Evolutionary conservation across 1,284 basidiomycete genomes (phyloP).

Genomic region (Austropuccinia psidii): DNA sequence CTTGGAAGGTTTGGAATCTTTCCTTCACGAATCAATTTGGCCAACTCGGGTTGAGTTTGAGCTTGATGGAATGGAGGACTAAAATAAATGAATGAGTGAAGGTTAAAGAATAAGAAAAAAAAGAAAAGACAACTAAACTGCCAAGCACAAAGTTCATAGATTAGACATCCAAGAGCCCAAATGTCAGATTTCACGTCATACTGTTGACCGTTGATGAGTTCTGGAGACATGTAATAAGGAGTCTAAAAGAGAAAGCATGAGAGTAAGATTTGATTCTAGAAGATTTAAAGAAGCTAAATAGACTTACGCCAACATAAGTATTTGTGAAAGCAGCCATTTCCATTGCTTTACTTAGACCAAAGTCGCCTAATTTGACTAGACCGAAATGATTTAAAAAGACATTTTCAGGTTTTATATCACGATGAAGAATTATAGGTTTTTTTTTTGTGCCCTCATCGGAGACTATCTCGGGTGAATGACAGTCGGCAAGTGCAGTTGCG

Average conservation of each 20-base stretch:
- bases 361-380: conserved; percentile 86
- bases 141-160: conserved; percentile 87
- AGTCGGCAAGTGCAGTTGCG: conserved; percentile 78
- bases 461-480: conserved; percentile 56
- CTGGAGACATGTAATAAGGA: conserved; percentile 97
- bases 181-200: conserved; percentile 98
- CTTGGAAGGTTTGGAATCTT: conserved; percentile 76
- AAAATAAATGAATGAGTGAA: not conserved
- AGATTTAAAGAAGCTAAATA: not conserved
- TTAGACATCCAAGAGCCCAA: conserved; percentile 92
- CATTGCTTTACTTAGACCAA: conserved; percentile 88
- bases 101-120: not conserved
- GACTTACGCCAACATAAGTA: conserved; percentile 85
- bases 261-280: not conserved
- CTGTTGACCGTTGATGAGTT: conserved; percentile 87
- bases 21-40: conserved; percentile 71
- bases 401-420: conserved; percentile 95
- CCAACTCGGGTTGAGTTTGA: conserved; percentile 74
- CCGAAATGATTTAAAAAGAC: conserved; percentile 74
- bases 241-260: conserved; percentile 55
- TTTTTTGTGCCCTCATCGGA: conserved; percentile 38
- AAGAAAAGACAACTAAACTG: conserved; percentile 50
- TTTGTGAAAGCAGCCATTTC: conserved; percentile 77
- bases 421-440: conserved; percentile 61
- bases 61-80: conserved; percentile 81